phyloP scores from a whole-genome alignment of 2,329 filamentous ascomycete species.

The Aspergillus sp. region DNA sequence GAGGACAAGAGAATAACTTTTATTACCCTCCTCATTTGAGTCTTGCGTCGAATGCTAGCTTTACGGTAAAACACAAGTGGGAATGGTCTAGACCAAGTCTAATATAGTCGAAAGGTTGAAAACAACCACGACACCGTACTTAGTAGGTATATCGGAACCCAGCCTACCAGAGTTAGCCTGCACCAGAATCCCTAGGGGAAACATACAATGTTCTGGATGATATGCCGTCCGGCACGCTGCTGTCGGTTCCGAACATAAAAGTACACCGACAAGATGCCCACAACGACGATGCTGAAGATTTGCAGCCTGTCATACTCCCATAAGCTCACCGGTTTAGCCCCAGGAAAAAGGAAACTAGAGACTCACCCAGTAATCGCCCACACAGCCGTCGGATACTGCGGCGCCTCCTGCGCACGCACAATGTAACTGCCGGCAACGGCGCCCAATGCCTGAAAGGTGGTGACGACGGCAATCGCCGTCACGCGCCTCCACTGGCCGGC shows the following conservation, averaged over 20 bases:
- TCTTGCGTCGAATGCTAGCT: too few relatives aligned
- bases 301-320: constrained; percentile 45
- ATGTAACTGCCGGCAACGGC: constrained; percentile 67
- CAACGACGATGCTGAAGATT: constrained; percentile 56
- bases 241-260: constrained; percentile 54
- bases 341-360: not conserved
- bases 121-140: constrained; percentile 3
- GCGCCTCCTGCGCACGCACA: constrained; percentile 60
- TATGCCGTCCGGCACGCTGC: constrained; percentile 46
- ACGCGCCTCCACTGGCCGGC: constrained; percentile 65
- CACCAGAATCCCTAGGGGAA: not conserved
- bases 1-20: too few relatives aligned
- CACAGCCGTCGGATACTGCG: constrained; percentile 63
- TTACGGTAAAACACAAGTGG: too few relatives aligned
- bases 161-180: constrained; percentile 16
- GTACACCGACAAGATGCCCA: constrained; percentile 52
- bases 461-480: constrained; percentile 60
- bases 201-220: constrained; percentile 50
- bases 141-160: constrained; percentile 37
- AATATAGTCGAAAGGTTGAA: too few relatives aligned
- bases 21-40: too few relatives aligned
- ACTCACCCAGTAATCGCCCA: constrained; percentile 62
- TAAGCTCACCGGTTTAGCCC: not conserved
- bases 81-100: too few relatives aligned
- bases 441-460: constrained; percentile 62